Evolutionary conservation across 2,329 filamentous ascomycete species (phyloP).

Genomic region (Teratosphaeria destructans): DNA sequence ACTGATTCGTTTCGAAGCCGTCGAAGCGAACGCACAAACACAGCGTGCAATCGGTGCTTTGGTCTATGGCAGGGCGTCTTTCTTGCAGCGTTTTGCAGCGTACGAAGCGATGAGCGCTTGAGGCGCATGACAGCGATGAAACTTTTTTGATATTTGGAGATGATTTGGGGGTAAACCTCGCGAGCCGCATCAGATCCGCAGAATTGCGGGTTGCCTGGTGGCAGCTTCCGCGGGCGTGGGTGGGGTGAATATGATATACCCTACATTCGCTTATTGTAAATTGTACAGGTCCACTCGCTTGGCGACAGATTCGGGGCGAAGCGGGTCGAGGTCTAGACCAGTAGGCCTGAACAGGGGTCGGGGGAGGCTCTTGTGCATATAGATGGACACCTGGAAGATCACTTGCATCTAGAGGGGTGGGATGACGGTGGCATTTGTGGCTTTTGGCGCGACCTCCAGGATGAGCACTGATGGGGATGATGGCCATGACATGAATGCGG

Average conservation of each 20-base stretch:
- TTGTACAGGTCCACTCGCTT: slow-evolving; percentile 1
- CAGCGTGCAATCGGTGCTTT: neutral
- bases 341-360: neutral
- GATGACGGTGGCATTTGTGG: neutral
- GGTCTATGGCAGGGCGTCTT: neutral
- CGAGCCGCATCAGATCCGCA: neutral
- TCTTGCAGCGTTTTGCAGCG: neutral
- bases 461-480: neutral
- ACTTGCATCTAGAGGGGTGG: neutral
- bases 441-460: neutral
- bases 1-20: neutral
- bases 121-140: neutral
- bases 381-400: neutral
- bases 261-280: neutral
- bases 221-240: neutral
- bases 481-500: neutral
- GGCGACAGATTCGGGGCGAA: neutral
- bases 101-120: neutral
- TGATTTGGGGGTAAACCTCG: neutral
- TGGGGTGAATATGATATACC: neutral
- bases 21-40: neutral
- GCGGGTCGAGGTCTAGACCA: neutral
- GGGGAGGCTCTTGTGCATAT: neutral
- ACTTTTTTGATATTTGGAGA: neutral
- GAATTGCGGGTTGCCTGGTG: neutral